Conservation (phyloP, 1,284 basidiomycete genomes). For the Malassezia restricta region DNA sequence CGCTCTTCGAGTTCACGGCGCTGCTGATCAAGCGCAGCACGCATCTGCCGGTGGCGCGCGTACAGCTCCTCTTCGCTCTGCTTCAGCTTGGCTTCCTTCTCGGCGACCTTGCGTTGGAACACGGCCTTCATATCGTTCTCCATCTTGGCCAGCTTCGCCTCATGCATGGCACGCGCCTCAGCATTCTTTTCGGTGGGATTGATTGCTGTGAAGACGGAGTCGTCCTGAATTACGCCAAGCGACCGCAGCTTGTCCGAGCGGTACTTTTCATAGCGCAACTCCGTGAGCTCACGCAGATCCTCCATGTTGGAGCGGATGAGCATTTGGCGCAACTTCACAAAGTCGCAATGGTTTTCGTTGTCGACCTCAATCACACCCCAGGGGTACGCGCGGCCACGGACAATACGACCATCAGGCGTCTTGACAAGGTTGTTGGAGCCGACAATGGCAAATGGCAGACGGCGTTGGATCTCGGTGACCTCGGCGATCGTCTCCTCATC, state of each 20-base stretch:
- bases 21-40: slow-evolving; percentile 71
- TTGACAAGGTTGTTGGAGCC: slow-evolving; percentile 41
- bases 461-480: slow-evolving; percentile 40
- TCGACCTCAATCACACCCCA: slow-evolving; percentile 46
- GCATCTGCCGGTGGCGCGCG: slow-evolving; percentile 44
- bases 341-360: slow-evolving; percentile 45
- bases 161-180: slow-evolving; percentile 44
- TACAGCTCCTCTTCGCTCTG: slow-evolving; percentile 46
- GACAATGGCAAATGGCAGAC: slow-evolving; percentile 43
- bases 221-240: slow-evolving; percentile 43
- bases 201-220: slow-evolving; percentile 41
- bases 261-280: slow-evolving; percentile 42
- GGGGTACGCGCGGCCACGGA: slow-evolving; percentile 43
- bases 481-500: slow-evolving; percentile 44
- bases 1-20: slow-evolving; percentile 89
- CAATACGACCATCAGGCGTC: slow-evolving; percentile 39
- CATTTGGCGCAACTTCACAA: slow-evolving; percentile 47
- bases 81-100: slow-evolving; percentile 46
- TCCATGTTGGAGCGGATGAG: slow-evolving; percentile 46
- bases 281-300: slow-evolving; percentile 44
- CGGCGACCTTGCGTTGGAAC: slow-evolving; percentile 46
- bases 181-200: slow-evolving; percentile 43
- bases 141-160: slow-evolving; percentile 45
- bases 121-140: slow-evolving; percentile 46
- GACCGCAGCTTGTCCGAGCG: slow-evolving; percentile 36